These are phyloP conservation scores for Acrodontium crateriforme DNA, from an alignment of 2,329 filamentous ascomycete species.

Conservation along the genomic window DNA sequence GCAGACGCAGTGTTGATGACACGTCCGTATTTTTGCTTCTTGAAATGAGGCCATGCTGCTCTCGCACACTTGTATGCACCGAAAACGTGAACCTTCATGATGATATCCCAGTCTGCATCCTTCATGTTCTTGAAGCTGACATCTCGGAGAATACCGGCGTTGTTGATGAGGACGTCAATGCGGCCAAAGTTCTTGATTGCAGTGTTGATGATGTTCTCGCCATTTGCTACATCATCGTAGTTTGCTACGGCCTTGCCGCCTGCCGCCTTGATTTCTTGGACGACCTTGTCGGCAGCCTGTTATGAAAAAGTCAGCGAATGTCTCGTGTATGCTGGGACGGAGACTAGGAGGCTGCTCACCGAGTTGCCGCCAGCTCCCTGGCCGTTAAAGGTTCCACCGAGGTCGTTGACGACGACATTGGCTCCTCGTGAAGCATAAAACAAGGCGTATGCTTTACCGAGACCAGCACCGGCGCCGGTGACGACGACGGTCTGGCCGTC, in stretches of 20 bases:
- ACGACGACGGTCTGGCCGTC: constrained; percentile 83
- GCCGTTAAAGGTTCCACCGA: constrained; percentile 85
- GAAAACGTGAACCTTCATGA: constrained; percentile 82
- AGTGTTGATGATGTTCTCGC: constrained; percentile 86
- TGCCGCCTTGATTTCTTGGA: constrained; percentile 68
- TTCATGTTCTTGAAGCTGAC: constrained; percentile 98
- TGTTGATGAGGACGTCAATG: constrained; percentile 93
- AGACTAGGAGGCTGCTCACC: constrained; percentile 46
- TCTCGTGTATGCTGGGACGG: not conserved
- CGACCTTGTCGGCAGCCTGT: constrained; percentile 69
- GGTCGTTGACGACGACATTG: constrained; percentile 91
- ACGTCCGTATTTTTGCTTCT: constrained; percentile 96
- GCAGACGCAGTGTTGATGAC: constrained; percentile 96
- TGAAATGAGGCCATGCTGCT: constrained; percentile 93
- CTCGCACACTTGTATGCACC: constrained; percentile 91
- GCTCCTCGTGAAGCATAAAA: constrained; percentile 90
- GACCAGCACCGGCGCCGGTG: constrained; percentile 70
- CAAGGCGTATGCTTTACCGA: constrained; percentile 68
- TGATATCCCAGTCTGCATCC: constrained; percentile 91
- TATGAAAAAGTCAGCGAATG: constrained; percentile 4
- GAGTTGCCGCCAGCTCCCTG: constrained; percentile 74
- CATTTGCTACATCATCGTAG: constrained; percentile 89
- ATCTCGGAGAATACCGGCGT: constrained; percentile 89
- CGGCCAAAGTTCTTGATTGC: constrained; percentile 70
- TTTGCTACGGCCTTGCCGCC: constrained; percentile 96